A percentile compares a stretch with the other conserved stretches of the same genome.
These are phyloP conservation scores for Hypoxylon sp. DNA, from an alignment of 2,329 filamentous ascomycete species.

Conservation along the genomic window DNA sequence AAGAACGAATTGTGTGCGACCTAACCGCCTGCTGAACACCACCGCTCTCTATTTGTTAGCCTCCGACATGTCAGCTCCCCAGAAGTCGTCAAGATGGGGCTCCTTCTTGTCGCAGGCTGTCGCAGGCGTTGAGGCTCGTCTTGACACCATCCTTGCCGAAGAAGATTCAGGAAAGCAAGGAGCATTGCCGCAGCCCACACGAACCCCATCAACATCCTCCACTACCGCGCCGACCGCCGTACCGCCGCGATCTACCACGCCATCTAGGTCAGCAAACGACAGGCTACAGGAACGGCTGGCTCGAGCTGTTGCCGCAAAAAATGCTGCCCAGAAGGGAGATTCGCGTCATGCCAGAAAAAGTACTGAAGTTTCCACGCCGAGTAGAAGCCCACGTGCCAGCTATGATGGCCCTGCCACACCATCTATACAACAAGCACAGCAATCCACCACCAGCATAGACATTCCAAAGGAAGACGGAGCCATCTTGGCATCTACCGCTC, in stretches of 20 bases:
- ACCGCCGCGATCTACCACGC: slow-evolving; percentile 50
- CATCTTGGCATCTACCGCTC: neutral
- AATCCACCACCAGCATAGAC: slow-evolving; percentile 38
- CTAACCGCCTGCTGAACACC: slow-evolving; percentile 18
- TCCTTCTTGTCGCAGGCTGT: slow-evolving; percentile 89
- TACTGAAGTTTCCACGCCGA: slow-evolving; percentile 49
- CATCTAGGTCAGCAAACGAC: slow-evolving; percentile 78
- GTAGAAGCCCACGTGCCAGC: slow-evolving; percentile 58
- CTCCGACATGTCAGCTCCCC: slow-evolving; percentile 60
- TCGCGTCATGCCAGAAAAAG: slow-evolving; percentile 59
- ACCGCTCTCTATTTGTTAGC: slow-evolving; percentile 13
- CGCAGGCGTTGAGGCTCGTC: slow-evolving; percentile 89
- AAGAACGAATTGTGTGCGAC: slow-evolving; percentile 34
- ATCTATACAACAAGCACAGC: slow-evolving; percentile 15
- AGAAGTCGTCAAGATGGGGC: slow-evolving; percentile 76
- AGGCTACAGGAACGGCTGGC: slow-evolving; percentile 90
- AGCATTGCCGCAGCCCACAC: slow-evolving; percentile 53
- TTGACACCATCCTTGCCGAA: slow-evolving; percentile 92
- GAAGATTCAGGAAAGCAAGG: slow-evolving; percentile 65
- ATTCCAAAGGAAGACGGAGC: slow-evolving; percentile 38
- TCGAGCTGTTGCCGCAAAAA: slow-evolving; percentile 83
- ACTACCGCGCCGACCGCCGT: slow-evolving; percentile 45
- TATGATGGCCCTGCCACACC: slow-evolving; percentile 50
- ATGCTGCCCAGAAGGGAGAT: slow-evolving; percentile 60
- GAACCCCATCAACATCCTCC: slow-evolving; percentile 49